These are phyloP conservation scores for Carex scoparia DNA, from an alignment of 176 grass and related monocot genomes.

Conservation along the genomic window DNA sequence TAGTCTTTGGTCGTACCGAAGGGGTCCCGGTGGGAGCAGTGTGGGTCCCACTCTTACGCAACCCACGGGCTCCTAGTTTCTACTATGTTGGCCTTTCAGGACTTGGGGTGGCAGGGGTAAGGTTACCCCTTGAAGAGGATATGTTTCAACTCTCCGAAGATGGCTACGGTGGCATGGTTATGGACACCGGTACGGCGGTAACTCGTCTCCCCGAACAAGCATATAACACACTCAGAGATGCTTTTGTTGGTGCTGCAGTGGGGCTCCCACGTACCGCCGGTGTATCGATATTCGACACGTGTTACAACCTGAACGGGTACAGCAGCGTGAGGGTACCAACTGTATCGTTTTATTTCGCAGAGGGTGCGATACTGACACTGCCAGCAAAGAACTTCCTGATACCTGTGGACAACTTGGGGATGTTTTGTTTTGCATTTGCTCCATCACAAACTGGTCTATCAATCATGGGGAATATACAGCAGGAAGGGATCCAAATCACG, in stretches of 20 bases:
- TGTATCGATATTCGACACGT: conserved; percentile 82
- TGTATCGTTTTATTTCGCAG: conserved; percentile 74
- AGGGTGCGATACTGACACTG: conserved; percentile 56
- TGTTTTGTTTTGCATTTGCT: conserved; percentile 84
- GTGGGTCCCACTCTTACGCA: conserved; percentile 80
- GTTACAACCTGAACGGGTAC: conserved; percentile 78
- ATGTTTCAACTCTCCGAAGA: conserved; percentile 67
- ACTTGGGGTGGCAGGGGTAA: conserved; percentile 54
- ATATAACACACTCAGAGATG: conserved; percentile 54
- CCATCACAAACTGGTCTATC: conserved; percentile 51
- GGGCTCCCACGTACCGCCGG: conserved; percentile 41
- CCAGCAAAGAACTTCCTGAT: conserved; percentile 80
- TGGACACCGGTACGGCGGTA: conserved; percentile 94
- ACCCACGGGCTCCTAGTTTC: conserved; percentile 64
- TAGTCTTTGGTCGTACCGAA: conserved; percentile 58
- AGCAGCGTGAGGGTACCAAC: conserved; percentile 81
- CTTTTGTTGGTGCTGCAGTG: conserved; percentile 29
- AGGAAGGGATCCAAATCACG: conserved; percentile 83
- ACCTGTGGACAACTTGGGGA: conserved; percentile 48
- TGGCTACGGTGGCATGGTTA: conserved; percentile 63
- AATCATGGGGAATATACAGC: conserved; percentile 86
- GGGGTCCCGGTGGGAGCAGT: conserved; percentile 76
- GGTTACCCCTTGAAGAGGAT: conserved; percentile 42
- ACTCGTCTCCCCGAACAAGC: conserved; percentile 52
- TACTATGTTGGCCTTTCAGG: conserved; percentile 81